Conservation (phyloP, 306 rosid genomes). For the Sicyos baderoa region DNA sequence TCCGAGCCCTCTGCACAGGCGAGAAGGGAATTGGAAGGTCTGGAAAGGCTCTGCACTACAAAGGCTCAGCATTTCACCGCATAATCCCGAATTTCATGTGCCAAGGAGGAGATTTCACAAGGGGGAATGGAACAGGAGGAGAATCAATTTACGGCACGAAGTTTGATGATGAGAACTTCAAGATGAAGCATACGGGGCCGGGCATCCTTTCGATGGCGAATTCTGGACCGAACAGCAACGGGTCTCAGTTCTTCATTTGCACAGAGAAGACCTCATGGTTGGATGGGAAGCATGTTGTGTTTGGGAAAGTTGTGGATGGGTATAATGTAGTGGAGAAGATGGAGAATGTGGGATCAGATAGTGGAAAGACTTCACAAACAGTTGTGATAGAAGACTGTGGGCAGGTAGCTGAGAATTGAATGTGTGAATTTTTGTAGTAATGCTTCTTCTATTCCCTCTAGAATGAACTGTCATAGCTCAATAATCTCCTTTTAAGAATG, state of each 20-base stretch:
- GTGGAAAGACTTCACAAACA: conserved; percentile 42
- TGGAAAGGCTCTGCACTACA: conserved; percentile 61
- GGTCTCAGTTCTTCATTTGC: conserved; percentile 81
- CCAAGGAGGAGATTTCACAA: conserved; percentile 83
- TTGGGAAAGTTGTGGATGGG: conserved; percentile 81
- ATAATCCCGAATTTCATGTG: conserved; percentile 77
- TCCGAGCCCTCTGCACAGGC: conserved; percentile 79
- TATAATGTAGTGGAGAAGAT: conserved; percentile 54
- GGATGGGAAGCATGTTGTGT: conserved; percentile 83
- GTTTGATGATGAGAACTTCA: conserved; percentile 69
- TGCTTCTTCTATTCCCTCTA: background rate
- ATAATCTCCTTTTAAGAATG: background rate
- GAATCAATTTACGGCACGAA: conserved; percentile 72
- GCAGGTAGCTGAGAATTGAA: conserved; percentile 29
- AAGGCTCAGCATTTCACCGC: conserved; percentile 70
- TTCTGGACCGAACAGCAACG: conserved; percentile 63
- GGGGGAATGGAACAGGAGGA: conserved; percentile 80
- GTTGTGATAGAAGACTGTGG: conserved; percentile 85
- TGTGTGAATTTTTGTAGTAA: background rate
- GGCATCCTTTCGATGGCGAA: conserved; percentile 89
- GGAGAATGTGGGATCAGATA: conserved; percentile 62
- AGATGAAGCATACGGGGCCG: conserved; percentile 61
- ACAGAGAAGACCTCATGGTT: conserved; percentile 57
- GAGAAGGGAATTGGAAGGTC: conserved; percentile 60
- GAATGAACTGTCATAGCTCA: background rate